Base-by-base conservation (phyloP, 2,329 filamentous ascomycete species). In the Beauveria sp. region DNA sequence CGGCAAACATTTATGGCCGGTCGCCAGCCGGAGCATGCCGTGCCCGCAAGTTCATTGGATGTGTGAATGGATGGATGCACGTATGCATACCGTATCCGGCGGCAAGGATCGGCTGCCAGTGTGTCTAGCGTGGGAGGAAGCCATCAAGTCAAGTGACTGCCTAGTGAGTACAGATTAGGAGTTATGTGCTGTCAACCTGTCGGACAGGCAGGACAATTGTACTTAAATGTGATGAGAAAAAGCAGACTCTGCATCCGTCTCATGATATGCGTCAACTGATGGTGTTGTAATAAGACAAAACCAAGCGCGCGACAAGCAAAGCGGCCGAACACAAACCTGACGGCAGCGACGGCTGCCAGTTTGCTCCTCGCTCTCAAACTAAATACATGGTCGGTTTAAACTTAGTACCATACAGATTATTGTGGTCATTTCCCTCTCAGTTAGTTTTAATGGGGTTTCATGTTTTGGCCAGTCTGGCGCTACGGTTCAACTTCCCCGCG, bases 401-500 rank as follows among this genome's bases (percentile, higher is more conserved):
- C 20, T 54, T 40, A 47, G 49, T 16, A 40, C 5, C 45, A 34
- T 3, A 10, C 10, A 16, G 26, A 2, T 30, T 24, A 50, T 24
- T 49, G 24, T 28, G 6, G 10, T 12, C 16, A 49, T 49, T 26
- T 38, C 47, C 56, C 47, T 52, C n/a, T 57, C 40, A 24, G 10
- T 38, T 38, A 34, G 30, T 10, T 10, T 10, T 34, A 38, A 38
- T 38, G 12, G 34, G 5, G 34, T 38, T 38, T 38, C 34, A 18
- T 38, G 38, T 24, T 24, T 26, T 45, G 38, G 46, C 58, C 16
- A 22, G 20, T 28, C 28, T 60, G 53, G 58, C 58, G 58, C 49
- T 51, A 47, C 58, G 58, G 58, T 51, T 60, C n/a, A 20, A 38
- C 40, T 54, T 60, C 58, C 58, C 58, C 58, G 58, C 58, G 58